Evolutionary conservation across 1,139 yeast genomes (phyloP), one percentile per base, ranked within the genome.

Genomic region (Suhomyces guaymorum): DNA sequence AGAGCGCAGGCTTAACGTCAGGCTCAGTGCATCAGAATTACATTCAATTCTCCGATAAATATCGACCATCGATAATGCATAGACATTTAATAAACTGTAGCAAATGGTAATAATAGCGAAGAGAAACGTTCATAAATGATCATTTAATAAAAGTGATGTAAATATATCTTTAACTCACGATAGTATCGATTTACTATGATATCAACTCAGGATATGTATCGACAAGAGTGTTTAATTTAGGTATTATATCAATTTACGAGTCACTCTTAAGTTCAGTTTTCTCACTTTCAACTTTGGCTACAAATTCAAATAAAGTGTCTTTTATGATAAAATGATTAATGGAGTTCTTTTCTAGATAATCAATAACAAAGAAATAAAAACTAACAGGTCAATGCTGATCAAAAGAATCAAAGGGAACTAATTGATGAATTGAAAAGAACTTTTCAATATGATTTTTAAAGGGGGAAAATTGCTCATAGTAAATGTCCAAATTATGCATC

Each of bases 401-500:
- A 35, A 33, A 30, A 21, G 33, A 34, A 30, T 34, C 37, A 31
- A 35, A 26, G 22, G 30, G n/a, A 23, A 24, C 15, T 28, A 24
- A 24, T 28, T 26, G 43, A 34, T 36, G 43, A 39, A 39, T 30
- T 39, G 35, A 36, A 39, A 33, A 24, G 31, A 28, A 26, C 35
- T 37, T 38, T 38, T 38, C 33, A 37, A 23, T 23, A 12, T 23
- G 12, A 23, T 23, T 23, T 23, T 23, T 11, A 5, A n/a, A n/a
- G n/a, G n/a, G n/a, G n/a, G 15, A 15, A 23, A 5, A 14, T 23
- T 11, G n/a, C 12, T 7, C 9, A 12, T 23, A 7, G 15, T 6
- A 12, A 11, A 23, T 23, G 8, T 16, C 5, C 12, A 14, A 12
- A n/a, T 57, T 63, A 77, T 54, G 82, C 80, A 52, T 76, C 82